Evolutionary conservation across 768 basidiomycete species (phyloP).

Genomic region (Gloeophyllum trabeum): DNA sequence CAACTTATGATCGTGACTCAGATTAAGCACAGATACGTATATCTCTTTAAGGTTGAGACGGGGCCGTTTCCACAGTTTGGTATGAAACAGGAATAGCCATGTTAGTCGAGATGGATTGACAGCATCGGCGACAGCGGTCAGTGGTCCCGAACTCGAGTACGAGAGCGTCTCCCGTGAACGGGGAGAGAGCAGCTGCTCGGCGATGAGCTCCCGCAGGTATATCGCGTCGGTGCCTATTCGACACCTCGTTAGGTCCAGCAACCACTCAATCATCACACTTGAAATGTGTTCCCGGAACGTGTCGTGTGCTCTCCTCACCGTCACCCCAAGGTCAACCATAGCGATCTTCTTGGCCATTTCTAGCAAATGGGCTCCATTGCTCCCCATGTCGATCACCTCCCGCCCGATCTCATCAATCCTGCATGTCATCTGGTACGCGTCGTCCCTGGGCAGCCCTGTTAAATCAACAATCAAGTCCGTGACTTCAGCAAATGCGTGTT

Average conservation of each 20-base stretch:
- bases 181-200: slow-evolving; percentile 53
- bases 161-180: slow-evolving; percentile 32
- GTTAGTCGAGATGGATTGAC: slow-evolving; percentile 56
- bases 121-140: slow-evolving; percentile 19
- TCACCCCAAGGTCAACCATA: slow-evolving; percentile 87
- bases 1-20: slow-evolving; percentile 66
- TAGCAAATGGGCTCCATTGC: slow-evolving; percentile 37
- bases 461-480: slow-evolving; percentile 58
- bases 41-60: slow-evolving; percentile 74
- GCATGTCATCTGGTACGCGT: slow-evolving; percentile 44
- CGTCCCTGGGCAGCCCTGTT: slow-evolving; percentile 37
- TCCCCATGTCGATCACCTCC: slow-evolving; percentile 66
- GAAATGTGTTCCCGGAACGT: slow-evolving; percentile 83
- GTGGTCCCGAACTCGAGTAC: not conserved
- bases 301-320: slow-evolving; percentile 77
- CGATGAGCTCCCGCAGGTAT: slow-evolving; percentile 62
- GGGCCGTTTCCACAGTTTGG: slow-evolving; percentile 77
- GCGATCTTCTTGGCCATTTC: slow-evolving; percentile 71
- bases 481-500: slow-evolving; percentile 87
- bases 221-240: slow-evolving; percentile 57
- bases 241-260: slow-evolving; percentile 68
- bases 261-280: slow-evolving; percentile 78
- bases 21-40: slow-evolving; percentile 61
- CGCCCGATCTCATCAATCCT: slow-evolving; percentile 72
- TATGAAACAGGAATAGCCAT: slow-evolving; percentile 71